Conservation (phyloP, 805 yeast genomes). For the Wickerhamiella shivajii region DNA sequence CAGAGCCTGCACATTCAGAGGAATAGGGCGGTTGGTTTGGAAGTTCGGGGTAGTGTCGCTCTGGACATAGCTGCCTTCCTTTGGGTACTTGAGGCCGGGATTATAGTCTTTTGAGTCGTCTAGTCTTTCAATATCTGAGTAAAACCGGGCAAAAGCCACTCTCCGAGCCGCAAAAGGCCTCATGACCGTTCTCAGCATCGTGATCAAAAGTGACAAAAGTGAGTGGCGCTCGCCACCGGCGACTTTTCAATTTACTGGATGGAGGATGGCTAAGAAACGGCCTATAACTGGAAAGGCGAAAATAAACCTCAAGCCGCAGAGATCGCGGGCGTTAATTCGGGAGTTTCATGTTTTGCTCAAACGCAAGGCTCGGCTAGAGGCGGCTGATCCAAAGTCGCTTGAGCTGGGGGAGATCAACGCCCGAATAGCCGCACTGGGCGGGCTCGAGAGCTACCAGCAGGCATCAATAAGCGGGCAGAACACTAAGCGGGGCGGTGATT, state of each 20-base stretch:
- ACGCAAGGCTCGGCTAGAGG: slow-evolving; percentile 25
- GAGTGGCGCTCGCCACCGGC: not conserved
- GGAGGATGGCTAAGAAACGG: slow-evolving; percentile 1
- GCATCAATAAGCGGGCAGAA: slow-evolving; percentile 84
- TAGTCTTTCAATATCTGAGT: too few relatives aligned
- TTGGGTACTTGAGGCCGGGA: not conserved
- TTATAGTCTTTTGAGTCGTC: not conserved
- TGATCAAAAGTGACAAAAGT: too few relatives aligned
- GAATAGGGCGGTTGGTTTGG: slow-evolving; percentile 37
- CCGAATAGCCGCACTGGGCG: slow-evolving; percentile 48
- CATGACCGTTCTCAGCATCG: too few relatives aligned
- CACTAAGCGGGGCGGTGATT: slow-evolving; percentile 72
- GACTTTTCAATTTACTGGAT: not conserved
- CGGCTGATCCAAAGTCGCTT: slow-evolving; percentile 8
- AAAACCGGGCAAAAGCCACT: too few relatives aligned
- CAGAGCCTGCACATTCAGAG: slow-evolving; percentile 72
- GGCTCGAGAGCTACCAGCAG: slow-evolving; percentile 60
- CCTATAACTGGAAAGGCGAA: slow-evolving; percentile 14
- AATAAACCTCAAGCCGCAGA: slow-evolving; percentile 49
- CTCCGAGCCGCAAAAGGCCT: too few relatives aligned
- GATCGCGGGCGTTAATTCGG: slow-evolving; percentile 56
- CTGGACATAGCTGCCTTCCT: slow-evolving; percentile 14
- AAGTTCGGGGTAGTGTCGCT: slow-evolving; percentile 3
- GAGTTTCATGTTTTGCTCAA: slow-evolving; percentile 61
- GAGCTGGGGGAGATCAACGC: slow-evolving; percentile 16